Evolutionary conservation across 148 eudicot genomes (phyloP), one percentile per base, ranked within the genome.

Genomic region (Gaultheria prostrata): DNA sequence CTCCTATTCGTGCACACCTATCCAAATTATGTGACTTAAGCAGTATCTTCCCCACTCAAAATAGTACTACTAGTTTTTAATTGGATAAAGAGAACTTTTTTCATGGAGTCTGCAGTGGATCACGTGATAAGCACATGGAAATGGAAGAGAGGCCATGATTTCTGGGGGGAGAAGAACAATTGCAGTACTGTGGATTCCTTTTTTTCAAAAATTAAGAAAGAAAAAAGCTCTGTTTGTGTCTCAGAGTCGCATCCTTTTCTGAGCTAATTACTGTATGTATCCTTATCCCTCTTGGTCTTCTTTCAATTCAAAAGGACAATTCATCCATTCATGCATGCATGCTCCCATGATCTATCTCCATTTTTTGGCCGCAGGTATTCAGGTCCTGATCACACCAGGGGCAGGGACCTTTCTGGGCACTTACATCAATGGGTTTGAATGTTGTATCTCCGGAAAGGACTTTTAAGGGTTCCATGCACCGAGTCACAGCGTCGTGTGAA

Each of bases 41-140:
- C n/a, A n/a, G n/a, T n/a, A n/a, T n/a, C n/a, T n/a, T n/a, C n/a
- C n/a, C n/a, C 39, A 35, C 39, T 35, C 39, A 35, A 3, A 35
- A 35, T 35, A 35, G 39, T 35, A 2, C 4, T 3, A 39, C 43
- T 39, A 39, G 43, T 39, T 39, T 48, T 32, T 46, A 7, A 61
- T 18, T 81, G 84, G 79, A 82, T 32, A 72, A 82, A 82, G 67
- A 35, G 69, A 70, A 61, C 24, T 70, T 71, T 82, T 75, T 54
- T 6, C 32, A 8, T 17, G 21, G 24, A 20, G 78, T 59, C 46
- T 70, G 26, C 39, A 73, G 33, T 15, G 85, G 24, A 80, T 59
- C 85, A 76, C 80, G 85, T 76, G 85, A 83, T 28, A 75, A 61
- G 32, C 81, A 63, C 85, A 76, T 77, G 85, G 75, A 24, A 56